Conservation (phyloP, 2,329 filamentous ascomycete genomes). For the Cercospora sp. region DNA sequence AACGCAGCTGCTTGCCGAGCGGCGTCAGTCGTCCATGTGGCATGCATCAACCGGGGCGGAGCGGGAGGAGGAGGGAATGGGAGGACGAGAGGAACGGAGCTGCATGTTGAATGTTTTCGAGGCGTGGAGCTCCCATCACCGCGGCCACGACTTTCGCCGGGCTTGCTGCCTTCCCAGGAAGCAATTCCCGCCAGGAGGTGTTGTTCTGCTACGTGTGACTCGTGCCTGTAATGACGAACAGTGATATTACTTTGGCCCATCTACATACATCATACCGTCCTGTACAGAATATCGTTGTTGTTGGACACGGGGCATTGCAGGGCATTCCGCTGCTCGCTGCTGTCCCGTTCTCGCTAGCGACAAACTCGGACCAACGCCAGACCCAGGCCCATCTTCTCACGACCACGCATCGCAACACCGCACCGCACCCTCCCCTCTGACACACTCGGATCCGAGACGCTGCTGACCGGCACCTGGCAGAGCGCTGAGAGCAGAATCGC, state of each 20-base stretch:
- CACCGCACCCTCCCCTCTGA: not conserved
- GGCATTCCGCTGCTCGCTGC: not conserved
- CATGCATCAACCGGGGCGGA: slow-evolving; percentile 33
- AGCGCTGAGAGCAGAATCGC: not conserved
- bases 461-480: not conserved
- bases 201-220: not conserved
- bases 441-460: not conserved
- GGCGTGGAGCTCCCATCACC: not conserved
- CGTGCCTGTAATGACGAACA: not conserved
- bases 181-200: slow-evolving; percentile 6
- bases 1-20: slow-evolving; percentile 37
- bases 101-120: slow-evolving; percentile 1
- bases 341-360: not conserved
- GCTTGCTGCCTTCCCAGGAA: not conserved
- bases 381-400: slow-evolving; percentile 6
- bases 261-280: not conserved
- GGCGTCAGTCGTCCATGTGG: slow-evolving; percentile 38
- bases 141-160: slow-evolving; percentile 9
- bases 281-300: not conserved
- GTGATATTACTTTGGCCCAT: not conserved
- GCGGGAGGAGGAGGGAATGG: not conserved
- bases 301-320: not conserved
- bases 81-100: not conserved
- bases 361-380: slow-evolving; percentile 6
- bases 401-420: not conserved